Evolutionary conservation across 495 filamentous ascomycete species (phyloP).

Genomic region (Rhypophila decipiens): DNA sequence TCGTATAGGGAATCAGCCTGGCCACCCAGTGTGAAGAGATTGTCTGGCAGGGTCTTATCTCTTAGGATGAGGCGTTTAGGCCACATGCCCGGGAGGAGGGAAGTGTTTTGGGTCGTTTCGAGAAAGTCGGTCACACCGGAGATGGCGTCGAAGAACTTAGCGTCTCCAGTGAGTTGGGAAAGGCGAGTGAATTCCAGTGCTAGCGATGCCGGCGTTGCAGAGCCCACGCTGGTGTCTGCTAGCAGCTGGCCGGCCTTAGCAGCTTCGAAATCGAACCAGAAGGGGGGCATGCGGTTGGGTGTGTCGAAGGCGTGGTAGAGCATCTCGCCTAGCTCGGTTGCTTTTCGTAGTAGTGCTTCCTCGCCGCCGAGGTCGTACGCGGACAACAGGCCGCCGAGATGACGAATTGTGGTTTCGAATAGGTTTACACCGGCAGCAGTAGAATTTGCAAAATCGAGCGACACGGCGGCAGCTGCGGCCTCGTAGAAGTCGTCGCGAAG

Average conservation of each 20-base stretch:
- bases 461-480: constrained; percentile 53
- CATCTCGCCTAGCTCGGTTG: constrained; percentile 67
- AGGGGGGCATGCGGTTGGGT: constrained; percentile 69
- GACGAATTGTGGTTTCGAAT: constrained; percentile 71
- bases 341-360: constrained; percentile 59
- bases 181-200: constrained; percentile 79
- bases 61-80: constrained; percentile 28
- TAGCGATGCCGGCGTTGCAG: constrained; percentile 72
- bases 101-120: constrained; percentile 57
- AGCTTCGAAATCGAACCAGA: constrained; percentile 61
- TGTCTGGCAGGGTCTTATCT: constrained; percentile 21
- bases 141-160: constrained; percentile 80
- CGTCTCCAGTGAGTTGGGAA: constrained; percentile 70
- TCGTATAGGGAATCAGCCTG: constrained; percentile 85
- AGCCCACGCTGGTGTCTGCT: constrained; percentile 35
- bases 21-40: constrained; percentile 63
- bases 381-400: constrained; percentile 67
- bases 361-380: constrained; percentile 66
- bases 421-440: constrained; percentile 46
- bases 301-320: constrained; percentile 78
- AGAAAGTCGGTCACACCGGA: constrained; percentile 68
- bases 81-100: constrained; percentile 59
- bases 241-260: constrained; percentile 67
- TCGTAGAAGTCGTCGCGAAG: constrained; percentile 74
- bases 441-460: constrained; percentile 69